Evolutionary conservation across 2,329 filamentous ascomycete genomes (phyloP).

Genomic region (Penicillium sumatraense): DNA sequence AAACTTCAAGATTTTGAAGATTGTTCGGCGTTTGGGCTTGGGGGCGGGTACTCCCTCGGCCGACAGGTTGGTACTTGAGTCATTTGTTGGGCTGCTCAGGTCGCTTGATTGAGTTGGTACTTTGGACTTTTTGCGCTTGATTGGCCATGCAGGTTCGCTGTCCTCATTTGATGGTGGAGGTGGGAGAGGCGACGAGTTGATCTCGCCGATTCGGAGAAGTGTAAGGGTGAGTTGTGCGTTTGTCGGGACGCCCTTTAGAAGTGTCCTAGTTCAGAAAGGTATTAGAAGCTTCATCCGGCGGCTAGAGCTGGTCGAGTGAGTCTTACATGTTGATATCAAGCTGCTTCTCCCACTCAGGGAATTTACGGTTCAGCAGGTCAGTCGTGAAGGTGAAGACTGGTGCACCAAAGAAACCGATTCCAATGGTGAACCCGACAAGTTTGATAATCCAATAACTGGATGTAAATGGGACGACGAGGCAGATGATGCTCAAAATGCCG

Average conservation of each 20-base stretch:
- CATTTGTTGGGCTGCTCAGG: slow-evolving; percentile 38
- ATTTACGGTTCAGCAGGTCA: slow-evolving; percentile 50
- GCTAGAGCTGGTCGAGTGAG: not conserved
- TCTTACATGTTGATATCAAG: slow-evolving; percentile 69
- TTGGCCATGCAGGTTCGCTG: slow-evolving; percentile 35
- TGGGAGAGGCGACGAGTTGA: slow-evolving; percentile 78
- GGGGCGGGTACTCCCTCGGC: slow-evolving; percentile 4
- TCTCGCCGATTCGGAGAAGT: slow-evolving; percentile 78
- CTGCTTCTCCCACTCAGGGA: slow-evolving; percentile 76
- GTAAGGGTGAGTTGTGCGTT: slow-evolving; percentile 85
- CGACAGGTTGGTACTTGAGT: slow-evolving; percentile 3
- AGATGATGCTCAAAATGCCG: slow-evolving; percentile 56
- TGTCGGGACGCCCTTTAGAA: slow-evolving; percentile 81
- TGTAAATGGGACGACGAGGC: slow-evolving; percentile 58
- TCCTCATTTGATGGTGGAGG: slow-evolving; percentile 56
- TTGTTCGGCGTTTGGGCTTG: slow-evolving; percentile 42
- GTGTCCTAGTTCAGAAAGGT: slow-evolving; percentile 50
- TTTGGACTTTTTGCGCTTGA: slow-evolving; percentile 52
- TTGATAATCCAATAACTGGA: slow-evolving; percentile 69
- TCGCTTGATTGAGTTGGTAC: slow-evolving; percentile 62
- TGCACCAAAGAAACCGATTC: slow-evolving; percentile 79
- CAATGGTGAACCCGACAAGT: slow-evolving; percentile 66
- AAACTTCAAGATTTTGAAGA: slow-evolving; percentile 62
- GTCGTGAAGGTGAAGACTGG: slow-evolving; percentile 69
- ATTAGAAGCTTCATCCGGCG: not conserved